These are phyloP conservation scores for Spergularia marina DNA, from an alignment of 148 eudicot genomes.

Conservation along the genomic window DNA sequence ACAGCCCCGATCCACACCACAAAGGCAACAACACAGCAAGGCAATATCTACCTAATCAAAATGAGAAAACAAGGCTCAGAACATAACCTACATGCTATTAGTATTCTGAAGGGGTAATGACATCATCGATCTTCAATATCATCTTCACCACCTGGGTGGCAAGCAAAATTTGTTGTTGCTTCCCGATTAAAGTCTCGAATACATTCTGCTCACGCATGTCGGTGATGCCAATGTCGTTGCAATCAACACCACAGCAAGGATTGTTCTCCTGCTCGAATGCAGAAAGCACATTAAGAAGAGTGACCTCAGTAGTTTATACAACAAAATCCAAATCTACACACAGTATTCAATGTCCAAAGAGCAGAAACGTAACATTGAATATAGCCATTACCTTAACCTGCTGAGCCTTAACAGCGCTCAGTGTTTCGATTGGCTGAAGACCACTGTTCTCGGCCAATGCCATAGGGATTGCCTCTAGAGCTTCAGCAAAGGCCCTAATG, in stretches of 20 bases:
- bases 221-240: slow-evolving; percentile 84
- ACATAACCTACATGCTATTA: slow-evolving; percentile 25
- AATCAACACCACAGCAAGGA: slow-evolving; percentile 80
- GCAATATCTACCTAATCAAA: not conserved
- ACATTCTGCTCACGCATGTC: slow-evolving; percentile 94
- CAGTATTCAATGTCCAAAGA: not conserved
- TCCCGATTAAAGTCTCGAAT: slow-evolving; percentile 89
- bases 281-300: not conserved
- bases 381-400: slow-evolving; percentile 70
- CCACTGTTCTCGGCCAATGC: slow-evolving; percentile 98
- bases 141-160: slow-evolving; percentile 98
- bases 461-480: slow-evolving; percentile 91
- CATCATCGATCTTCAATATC: slow-evolving; percentile 95
- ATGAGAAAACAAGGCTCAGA: not conserved
- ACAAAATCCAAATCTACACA: too few species aligned
- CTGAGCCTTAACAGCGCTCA: slow-evolving; percentile 89
- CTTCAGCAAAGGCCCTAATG: slow-evolving; percentile 93
- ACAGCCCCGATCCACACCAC: slow-evolving; percentile 5
- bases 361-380: not conserved
- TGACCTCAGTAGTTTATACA: too few species aligned
- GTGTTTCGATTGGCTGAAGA: slow-evolving; percentile 90
- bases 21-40: not conserved
- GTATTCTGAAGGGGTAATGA: slow-evolving; percentile 76
- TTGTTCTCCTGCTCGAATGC: slow-evolving; percentile 38
- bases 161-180: slow-evolving; percentile 85